A percentile compares a stretch with the other conserved stretches of the same genome.
Evolutionary conservation across 176 grass and related monocot genomes (phyloP).

Genomic region (Cenchrus fungigraminus): DNA sequence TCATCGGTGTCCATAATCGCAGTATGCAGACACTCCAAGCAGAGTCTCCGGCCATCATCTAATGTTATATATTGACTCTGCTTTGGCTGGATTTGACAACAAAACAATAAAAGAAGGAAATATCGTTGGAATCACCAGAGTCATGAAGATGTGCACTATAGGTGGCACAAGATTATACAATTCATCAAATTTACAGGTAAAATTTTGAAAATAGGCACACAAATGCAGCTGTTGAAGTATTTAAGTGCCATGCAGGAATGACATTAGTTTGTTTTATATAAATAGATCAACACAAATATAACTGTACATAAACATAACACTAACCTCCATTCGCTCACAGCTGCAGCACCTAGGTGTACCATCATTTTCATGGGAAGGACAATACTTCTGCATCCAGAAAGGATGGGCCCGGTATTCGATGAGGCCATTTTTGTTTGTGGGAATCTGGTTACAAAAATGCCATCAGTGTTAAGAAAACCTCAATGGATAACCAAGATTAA

Average conservation of each 20-base stretch:
- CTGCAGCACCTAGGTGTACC: conserved; percentile 81
- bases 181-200: conserved; percentile 23
- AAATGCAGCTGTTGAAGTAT: conserved; percentile 9
- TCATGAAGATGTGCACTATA: background rate
- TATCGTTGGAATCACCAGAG: conserved; percentile 19
- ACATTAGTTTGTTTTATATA: conserved; percentile 12
- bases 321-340: conserved; percentile 86
- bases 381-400: conserved; percentile 87
- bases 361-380: conserved; percentile 80
- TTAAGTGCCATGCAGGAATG: conserved; percentile 3
- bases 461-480: conserved; percentile 33
- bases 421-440: conserved; percentile 54
- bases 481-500: conserved; percentile 34
- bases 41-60: conserved; percentile 86
- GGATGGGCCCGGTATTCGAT: conserved; percentile 80
- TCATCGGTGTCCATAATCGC: conserved; percentile 77
- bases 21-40: conserved; percentile 80
- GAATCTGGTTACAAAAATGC: conserved; percentile 60
- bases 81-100: conserved; percentile 50
- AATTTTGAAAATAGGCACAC: conserved; percentile 21
- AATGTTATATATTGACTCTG: conserved; percentile 72
- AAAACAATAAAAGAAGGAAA: conserved; percentile 25
- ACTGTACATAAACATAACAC: conserved; percentile 12
- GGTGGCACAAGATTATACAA: conserved; percentile 10
- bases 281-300: background rate